These are phyloP conservation scores for Saccharomyces hybrid DNA, from an alignment of 1,139 yeast species.

Conservation along the genomic window DNA sequence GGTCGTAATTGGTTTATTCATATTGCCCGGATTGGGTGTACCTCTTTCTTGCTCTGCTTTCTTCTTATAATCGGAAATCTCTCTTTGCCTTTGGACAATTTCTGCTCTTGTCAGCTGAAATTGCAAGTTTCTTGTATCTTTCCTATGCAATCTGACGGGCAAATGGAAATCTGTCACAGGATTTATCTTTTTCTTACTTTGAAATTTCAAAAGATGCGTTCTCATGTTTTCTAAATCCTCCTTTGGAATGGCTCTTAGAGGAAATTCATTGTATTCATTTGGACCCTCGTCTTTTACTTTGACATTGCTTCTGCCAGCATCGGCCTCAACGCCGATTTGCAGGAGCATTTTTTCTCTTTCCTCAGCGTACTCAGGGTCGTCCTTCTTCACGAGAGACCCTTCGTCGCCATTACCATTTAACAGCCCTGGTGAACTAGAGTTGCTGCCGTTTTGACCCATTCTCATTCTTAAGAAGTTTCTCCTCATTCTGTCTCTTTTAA, in stretches of 20 bases:
- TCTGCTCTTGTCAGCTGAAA: constrained; percentile 66
- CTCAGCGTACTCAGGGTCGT: constrained; percentile 28
- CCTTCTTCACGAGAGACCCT: constrained; percentile 25
- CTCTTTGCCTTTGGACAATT: constrained; percentile 45
- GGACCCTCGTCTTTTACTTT: constrained; percentile 14
- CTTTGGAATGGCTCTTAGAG: constrained; percentile 60
- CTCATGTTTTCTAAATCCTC: constrained; percentile 70
- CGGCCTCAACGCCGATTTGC: constrained; percentile 19
- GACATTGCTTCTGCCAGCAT: constrained; percentile 10
- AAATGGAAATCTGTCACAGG: constrained; percentile 63
- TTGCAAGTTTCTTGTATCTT: constrained; percentile 86
- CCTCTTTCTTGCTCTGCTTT: constrained; percentile 20
- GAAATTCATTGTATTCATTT: constrained; percentile 33
- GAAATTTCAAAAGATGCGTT: constrained; percentile 77
- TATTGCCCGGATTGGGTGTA: not conserved
- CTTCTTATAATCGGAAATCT: constrained; percentile 34
- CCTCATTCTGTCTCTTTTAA: constrained; percentile 31
- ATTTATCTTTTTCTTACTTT: constrained; percentile 61
- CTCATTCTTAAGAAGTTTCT: constrained; percentile 30
- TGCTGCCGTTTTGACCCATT: constrained; percentile 5
- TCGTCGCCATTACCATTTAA: constrained; percentile 8
- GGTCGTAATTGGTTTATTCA: not conserved
- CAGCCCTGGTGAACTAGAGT: not conserved
- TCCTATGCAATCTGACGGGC: constrained; percentile 83
- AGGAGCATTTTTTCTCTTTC: constrained; percentile 23